These are phyloP conservation scores for Neoboletus magnificus DNA, from an alignment of 768 basidiomycete species.

Conservation along the genomic window DNA sequence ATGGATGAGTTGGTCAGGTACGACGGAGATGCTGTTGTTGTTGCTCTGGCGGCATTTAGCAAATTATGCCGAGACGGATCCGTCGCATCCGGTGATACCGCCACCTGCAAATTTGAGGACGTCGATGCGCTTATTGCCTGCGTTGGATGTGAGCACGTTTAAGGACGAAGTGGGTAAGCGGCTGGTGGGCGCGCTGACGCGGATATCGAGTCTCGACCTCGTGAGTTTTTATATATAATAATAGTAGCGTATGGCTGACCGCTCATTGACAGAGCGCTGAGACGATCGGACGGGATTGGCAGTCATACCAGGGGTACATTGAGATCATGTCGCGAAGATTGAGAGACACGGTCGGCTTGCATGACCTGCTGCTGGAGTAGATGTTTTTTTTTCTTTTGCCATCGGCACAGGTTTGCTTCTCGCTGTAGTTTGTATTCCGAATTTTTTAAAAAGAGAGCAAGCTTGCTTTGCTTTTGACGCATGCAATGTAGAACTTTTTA, in stretches of 20 bases:
- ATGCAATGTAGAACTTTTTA: background rate
- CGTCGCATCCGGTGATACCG: constrained; percentile 1
- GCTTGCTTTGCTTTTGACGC: background rate
- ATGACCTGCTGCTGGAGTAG: constrained; percentile 34
- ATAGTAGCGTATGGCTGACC: background rate
- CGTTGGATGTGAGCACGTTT: constrained; percentile 57
- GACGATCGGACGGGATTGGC: constrained; percentile 50
- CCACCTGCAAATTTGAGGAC: constrained; percentile 37
- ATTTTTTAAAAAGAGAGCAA: background rate
- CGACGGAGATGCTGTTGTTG: constrained; percentile 75
- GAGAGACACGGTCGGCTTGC: constrained; percentile 59
- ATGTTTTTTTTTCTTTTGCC: background rate
- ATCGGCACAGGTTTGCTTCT: background rate
- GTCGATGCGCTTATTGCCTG: constrained; percentile 54
- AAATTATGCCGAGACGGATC: constrained; percentile 50
- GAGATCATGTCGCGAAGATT: constrained; percentile 73
- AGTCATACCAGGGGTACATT: constrained; percentile 65
- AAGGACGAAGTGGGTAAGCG: constrained; percentile 52
- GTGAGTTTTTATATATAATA: constrained; percentile 29
- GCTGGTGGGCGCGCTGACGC: constrained; percentile 52
- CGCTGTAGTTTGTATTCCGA: background rate
- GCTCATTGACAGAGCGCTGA: constrained; percentile 36
- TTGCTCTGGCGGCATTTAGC: constrained; percentile 78
- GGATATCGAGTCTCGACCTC: constrained; percentile 51
- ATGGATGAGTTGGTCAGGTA: constrained; percentile 37